phyloP scores from a whole-genome alignment of 1,284 basidiomycete genomes.

The Naganishia sp. region DNA sequence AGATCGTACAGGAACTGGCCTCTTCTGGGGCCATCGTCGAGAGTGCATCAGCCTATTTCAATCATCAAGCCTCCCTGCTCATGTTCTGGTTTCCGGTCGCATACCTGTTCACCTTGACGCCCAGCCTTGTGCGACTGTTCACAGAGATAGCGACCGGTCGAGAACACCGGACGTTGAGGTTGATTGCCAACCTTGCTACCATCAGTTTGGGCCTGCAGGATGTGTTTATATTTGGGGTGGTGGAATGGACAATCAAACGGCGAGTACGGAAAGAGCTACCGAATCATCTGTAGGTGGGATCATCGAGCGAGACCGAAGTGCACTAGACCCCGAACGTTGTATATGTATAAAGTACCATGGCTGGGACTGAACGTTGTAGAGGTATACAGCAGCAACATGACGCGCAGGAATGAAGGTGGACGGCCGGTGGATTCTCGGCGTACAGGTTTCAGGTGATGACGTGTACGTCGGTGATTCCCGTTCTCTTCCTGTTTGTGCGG shows the following conservation, averaged over 20 bases:
- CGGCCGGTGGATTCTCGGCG: too few relatives aligned
- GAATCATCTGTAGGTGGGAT: background rate
- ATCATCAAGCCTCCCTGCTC: constrained; percentile 6
- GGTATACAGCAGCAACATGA: too few relatives aligned
- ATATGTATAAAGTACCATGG: background rate
- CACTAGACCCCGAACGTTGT: background rate
- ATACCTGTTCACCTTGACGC: background rate
- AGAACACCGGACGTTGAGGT: background rate
- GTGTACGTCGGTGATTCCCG: too few relatives aligned
- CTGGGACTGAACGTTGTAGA: too few relatives aligned
- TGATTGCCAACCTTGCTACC: background rate
- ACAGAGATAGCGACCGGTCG: background rate
- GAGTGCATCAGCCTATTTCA: constrained; percentile 4
- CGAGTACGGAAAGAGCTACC: background rate
- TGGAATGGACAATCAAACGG: constrained; percentile 3
- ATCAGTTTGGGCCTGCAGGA: constrained; percentile 3
- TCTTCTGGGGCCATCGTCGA: background rate
- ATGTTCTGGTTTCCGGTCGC: constrained; percentile 10
- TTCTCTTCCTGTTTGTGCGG: too few relatives aligned
- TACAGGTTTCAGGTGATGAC: too few relatives aligned
- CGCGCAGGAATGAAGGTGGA: too few relatives aligned
- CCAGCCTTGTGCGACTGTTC: background rate
- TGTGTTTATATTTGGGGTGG: constrained; percentile 5
- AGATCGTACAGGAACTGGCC: background rate
- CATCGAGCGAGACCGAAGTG: background rate